Evolutionary conservation across 441 rosid genomes (phyloP).

Genomic region (Euphorbia celastroides): DNA sequence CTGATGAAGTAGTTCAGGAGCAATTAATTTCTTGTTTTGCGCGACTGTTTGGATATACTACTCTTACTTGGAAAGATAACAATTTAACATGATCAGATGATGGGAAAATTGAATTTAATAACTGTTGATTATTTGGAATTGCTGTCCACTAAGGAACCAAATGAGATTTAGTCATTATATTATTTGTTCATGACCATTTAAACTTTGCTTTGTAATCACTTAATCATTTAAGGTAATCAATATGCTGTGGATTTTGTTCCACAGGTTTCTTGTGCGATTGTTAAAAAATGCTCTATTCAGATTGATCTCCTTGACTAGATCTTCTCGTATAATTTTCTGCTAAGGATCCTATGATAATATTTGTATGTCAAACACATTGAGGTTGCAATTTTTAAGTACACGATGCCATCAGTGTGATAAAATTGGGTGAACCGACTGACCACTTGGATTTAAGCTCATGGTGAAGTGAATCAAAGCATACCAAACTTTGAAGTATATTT

Average conservation of each 20-base stretch:
- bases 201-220: constrained; percentile 11
- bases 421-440: constrained; percentile 18
- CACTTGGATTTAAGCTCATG: constrained; percentile 12
- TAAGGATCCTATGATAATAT: constrained; percentile 10
- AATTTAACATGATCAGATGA: constrained; percentile 26
- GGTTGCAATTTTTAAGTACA: background rate
- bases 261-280: background rate
- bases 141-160: constrained; percentile 3
- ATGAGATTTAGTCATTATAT: constrained; percentile 14
- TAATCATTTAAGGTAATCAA: constrained; percentile 14
- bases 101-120: constrained; percentile 14
- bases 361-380: background rate
- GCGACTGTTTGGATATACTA: constrained; percentile 45
- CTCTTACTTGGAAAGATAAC: constrained; percentile 46
- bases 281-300: background rate
- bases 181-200: constrained; percentile 12
- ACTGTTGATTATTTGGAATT: background rate
- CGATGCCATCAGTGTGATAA: constrained; percentile 1
- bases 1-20: constrained; percentile 66
- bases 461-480: constrained; percentile 9
- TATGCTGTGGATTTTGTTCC: constrained; percentile 9
- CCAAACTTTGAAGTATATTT: constrained; percentile 16
- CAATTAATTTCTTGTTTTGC: constrained; percentile 77
- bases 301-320: constrained; percentile 18
- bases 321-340: constrained; percentile 2